Evolutionary conservation across 306 rosid species (phyloP).

Genomic region (Betula pendula): DNA sequence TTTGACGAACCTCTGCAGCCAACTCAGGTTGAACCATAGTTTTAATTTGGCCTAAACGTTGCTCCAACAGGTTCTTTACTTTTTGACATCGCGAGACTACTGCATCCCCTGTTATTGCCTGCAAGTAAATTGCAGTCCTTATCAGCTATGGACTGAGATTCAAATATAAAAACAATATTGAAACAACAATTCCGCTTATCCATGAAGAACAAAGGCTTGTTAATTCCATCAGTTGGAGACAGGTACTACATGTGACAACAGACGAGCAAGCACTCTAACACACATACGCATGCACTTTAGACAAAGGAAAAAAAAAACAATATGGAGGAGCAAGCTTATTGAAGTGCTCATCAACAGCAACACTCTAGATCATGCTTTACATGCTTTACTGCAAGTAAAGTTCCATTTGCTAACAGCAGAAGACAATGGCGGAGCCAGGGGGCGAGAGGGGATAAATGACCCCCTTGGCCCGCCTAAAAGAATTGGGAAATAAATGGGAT

Average conservation of each 20-base stretch:
- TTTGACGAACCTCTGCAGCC: slow-evolving; percentile 66
- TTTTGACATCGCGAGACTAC: slow-evolving; percentile 55
- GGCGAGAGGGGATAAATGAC: no score
- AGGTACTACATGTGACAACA: background rate
- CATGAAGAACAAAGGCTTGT: background rate
- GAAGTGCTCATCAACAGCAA: background rate
- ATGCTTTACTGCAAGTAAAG: background rate
- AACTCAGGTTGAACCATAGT: slow-evolving; percentile 64
- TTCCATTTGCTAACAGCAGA: background rate
- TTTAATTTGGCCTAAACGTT: slow-evolving; percentile 60
- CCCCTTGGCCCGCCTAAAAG: no score
- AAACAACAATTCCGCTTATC: background rate
- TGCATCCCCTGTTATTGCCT: slow-evolving; percentile 71
- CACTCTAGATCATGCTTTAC: background rate
- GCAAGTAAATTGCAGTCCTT: slow-evolving; percentile 27
- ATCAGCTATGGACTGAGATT: background rate
- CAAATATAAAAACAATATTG: background rate
- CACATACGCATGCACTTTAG: background rate
- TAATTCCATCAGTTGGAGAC: background rate
- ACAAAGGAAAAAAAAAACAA: background rate
- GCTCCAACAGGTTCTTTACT: slow-evolving; percentile 49
- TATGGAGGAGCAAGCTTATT: background rate
- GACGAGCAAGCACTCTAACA: background rate
- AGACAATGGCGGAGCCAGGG: no score
- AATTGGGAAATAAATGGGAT: no score